Percentiles rank a stretch among this genome's conserved stretches.
Conservation (phyloP, 108 stramenopile species). For the Stephanodiscus triporus region DNA sequence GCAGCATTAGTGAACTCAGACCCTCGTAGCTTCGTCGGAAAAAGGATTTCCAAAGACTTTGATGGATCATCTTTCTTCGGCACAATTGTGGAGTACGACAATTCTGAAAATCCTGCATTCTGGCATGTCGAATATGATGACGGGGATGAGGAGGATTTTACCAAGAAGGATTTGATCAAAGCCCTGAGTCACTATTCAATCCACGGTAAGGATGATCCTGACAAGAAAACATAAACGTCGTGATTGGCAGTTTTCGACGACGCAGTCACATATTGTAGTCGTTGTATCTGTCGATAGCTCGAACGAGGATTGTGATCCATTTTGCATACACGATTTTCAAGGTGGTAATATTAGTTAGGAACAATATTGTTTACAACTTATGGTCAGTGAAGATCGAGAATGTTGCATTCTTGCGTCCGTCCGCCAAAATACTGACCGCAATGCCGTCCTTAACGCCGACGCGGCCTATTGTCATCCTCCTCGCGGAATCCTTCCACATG, state of each 20-base stretch:
- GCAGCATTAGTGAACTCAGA: slow-evolving; percentile 26
- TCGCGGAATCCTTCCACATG: slow-evolving; percentile 67
- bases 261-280: too few relatives aligned
- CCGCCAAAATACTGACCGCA: too few relatives aligned
- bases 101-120: slow-evolving; percentile 34
- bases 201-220: slow-evolving; percentile 17
- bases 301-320: too few relatives aligned
- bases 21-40: slow-evolving; percentile 31
- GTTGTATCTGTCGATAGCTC: too few relatives aligned
- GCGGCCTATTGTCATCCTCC: too few relatives aligned
- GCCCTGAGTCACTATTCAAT: slow-evolving; percentile 49
- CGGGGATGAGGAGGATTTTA: slow-evolving; percentile 63
- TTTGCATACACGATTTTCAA: too few relatives aligned
- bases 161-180: slow-evolving; percentile 47
- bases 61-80: slow-evolving; percentile 59
- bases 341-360: too few relatives aligned
- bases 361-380: too few relatives aligned
- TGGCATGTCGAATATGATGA: slow-evolving; percentile 73
- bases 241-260: not conserved
- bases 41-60: slow-evolving; percentile 62
- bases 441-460: too few relatives aligned
- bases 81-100: slow-evolving; percentile 46
- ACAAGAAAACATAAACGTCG: not conserved
- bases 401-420: too few relatives aligned
- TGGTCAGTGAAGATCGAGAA: too few relatives aligned